Base-by-base conservation (phyloP, 1,284 basidiomycete species). In the Boletus semigastroideus region DNA sequence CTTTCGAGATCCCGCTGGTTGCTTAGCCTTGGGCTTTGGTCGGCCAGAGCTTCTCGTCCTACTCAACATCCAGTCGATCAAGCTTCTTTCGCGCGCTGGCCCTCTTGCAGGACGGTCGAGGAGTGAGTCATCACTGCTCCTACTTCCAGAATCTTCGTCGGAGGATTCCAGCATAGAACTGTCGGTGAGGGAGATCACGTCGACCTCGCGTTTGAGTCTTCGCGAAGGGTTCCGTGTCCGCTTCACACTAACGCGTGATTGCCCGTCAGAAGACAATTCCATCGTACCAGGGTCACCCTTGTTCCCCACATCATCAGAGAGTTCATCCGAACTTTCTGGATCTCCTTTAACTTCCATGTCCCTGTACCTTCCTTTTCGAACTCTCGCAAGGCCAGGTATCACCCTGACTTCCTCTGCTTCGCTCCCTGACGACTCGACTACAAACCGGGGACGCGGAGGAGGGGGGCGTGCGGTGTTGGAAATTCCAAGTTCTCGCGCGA, bases 51-150 rank as follows among this genome's bases (percentile, higher is more conserved):
- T 68, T 34, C 72, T 70, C 6, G 72, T 72, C 48, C 73, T 72
- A n/a, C 67, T 69, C 41, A 84, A 55, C 82, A 84, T 84, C 65
- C 75, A 81, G 54, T 84, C 80, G 47, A 84, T 82, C 39, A 82
- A 61, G 57, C 73, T 76, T 54, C 70, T 72, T 51, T 78, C 74
- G 40, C 63, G 71, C 12, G 50, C 54, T 28, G 62, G 63, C 2
- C 52, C 59, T 34, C 59, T 63, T 38, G 53, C 28, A 25, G 53
- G 62, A 53, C 49, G 56, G 27, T 71, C 63, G 30, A 60, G 59
- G 28, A 75, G 55, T 40, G 70, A 73, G 9, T 67, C 65, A 3
- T 71, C 71, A 17, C 58, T 49, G 28, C 52, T 54, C 30, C 52
- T 52, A 17, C 61, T 56, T 39, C 59, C 63, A 25, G 58, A 59